phyloP scores from a whole-genome alignment of 768 basidiomycete species.

The Rhodotorula graminis region DNA sequence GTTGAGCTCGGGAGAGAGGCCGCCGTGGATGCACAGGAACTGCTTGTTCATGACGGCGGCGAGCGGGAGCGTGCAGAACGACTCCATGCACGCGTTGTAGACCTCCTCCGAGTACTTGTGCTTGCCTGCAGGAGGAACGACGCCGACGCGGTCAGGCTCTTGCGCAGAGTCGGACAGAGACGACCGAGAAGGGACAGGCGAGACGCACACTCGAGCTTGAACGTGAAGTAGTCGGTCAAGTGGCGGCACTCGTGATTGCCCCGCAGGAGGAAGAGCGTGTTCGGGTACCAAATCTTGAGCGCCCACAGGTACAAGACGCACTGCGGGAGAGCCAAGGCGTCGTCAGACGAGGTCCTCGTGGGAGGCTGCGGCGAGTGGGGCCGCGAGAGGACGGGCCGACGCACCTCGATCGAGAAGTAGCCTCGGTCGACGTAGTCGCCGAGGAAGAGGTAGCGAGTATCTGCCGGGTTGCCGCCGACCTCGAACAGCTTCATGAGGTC shows the following conservation, averaged over 20 bases:
- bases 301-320: constrained; percentile 97
- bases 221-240: constrained; percentile 96
- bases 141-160: no score
- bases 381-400: constrained; percentile 28
- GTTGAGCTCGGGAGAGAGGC: constrained; percentile 87
- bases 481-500: constrained; percentile 94
- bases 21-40: constrained; percentile 97
- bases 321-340: constrained; percentile 50
- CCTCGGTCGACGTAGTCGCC: constrained; percentile 92
- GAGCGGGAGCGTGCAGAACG: constrained; percentile 88
- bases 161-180: no score
- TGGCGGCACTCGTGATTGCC: constrained; percentile 99
- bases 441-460: constrained; percentile 84
- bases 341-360: not conserved
- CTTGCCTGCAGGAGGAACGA: no score
- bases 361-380: not conserved
- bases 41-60: constrained; percentile 99
- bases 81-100: constrained; percentile 97
- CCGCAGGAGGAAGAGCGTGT: constrained; percentile 89
- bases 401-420: constrained; percentile 86
- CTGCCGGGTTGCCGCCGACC: constrained; percentile 88
- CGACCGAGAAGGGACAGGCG: constrained; percentile 12
- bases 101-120: constrained; percentile 97
- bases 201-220: constrained; percentile 89
- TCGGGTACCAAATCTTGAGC: constrained; percentile 98